Percentiles rank a stretch among this genome's conserved stretches.
phyloP scores from a whole-genome alignment of 2,329 filamentous ascomycete genomes.

The Aulographum hederae region DNA sequence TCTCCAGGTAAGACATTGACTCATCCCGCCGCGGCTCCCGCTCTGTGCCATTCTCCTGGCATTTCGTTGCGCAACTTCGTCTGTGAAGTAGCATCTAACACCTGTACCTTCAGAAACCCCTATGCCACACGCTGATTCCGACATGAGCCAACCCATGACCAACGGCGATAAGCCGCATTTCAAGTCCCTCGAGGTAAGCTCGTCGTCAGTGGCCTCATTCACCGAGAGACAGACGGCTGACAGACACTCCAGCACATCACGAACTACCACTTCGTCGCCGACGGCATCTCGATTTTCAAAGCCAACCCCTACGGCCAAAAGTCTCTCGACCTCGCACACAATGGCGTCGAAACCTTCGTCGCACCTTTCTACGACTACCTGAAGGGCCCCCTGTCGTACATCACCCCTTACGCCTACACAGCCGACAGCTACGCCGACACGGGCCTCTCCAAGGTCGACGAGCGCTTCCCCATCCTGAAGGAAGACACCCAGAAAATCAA shows the following conservation, averaged over 20 bases:
- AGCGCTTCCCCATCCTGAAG: conserved; percentile 25
- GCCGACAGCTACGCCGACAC: conserved; percentile 40
- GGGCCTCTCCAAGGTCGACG: conserved; percentile 17
- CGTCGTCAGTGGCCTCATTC: conserved; percentile 1
- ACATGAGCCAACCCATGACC: conserved; percentile 13
- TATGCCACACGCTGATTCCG: conserved; percentile 17
- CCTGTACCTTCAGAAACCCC: background rate
- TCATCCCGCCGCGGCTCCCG: too few species aligned
- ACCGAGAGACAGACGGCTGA: conserved; percentile 3
- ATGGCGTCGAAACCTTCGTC: conserved; percentile 53
- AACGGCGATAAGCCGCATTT: conserved; percentile 22
- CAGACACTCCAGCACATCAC: conserved; percentile 49
- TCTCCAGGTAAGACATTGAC: too few species aligned
- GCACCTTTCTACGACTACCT: conserved; percentile 66
- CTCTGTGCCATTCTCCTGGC: too few species aligned
- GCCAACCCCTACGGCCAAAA: conserved; percentile 67
- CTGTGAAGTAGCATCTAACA: conserved; percentile 1
- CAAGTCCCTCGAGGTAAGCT: conserved; percentile 19
- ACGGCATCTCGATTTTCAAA: conserved; percentile 62
- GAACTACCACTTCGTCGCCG: conserved; percentile 68
- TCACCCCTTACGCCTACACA: conserved; percentile 68
- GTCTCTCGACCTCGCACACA: conserved; percentile 57
- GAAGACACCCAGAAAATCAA: conserved; percentile 26
- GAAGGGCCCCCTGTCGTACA: conserved; percentile 59
- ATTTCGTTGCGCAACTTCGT: too few species aligned